Evolutionary conservation across 176 grass and related monocot genomes (phyloP), one percentile per base, ranked within the genome.

Genomic region (Musa itinerans): DNA sequence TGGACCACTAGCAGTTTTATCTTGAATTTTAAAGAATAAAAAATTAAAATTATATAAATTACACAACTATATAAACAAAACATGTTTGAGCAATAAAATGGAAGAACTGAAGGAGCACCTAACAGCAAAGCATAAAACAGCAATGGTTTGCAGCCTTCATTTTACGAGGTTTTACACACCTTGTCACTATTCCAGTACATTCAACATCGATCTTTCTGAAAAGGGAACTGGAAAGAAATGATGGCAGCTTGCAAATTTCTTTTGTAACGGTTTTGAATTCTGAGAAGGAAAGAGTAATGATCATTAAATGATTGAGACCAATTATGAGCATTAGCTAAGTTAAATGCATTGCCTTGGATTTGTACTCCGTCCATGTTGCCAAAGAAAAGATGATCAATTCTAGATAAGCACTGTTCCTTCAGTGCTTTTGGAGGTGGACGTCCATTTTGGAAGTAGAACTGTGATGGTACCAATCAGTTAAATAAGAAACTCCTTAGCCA

Each of bases 371-470:
- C 96, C 76, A 65, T 53, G 61, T 89, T 87, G 8, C 90, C 89
- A 83, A 95, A 99, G 82, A 99, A 99, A 74, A 95, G 76, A 71
- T 94, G 88, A 77, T 95, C 91, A 66, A 92, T 64, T 81, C 91
- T 93, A 83, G 91, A 95, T 81, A 99, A 82, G 74, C 89, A 99
- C 55, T 95, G 96, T 81, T 99, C 96, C 82, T 84, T 89, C 67
- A 95, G 61, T 74, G 91, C 96, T 78, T 88, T 94, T 59, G 88
- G 69, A 78, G 88, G 84, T 76, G 96, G 96, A 68, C 83, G 76
- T 17, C 96, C 96, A 86, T 99, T 75, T 79, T 95, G 89, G 81
- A 99, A 99, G 78, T 99, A 99, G 74, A 99, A 99, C 96, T 99
- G 78, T 21, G 14, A 84, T 70, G 14, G 49, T 75, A 83, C 27